Evolutionary conservation across 2,329 filamentous ascomycete species (phyloP), one percentile per base, ranked within the genome.

Genomic region (Tolypocladium cylindrosporum): DNA sequence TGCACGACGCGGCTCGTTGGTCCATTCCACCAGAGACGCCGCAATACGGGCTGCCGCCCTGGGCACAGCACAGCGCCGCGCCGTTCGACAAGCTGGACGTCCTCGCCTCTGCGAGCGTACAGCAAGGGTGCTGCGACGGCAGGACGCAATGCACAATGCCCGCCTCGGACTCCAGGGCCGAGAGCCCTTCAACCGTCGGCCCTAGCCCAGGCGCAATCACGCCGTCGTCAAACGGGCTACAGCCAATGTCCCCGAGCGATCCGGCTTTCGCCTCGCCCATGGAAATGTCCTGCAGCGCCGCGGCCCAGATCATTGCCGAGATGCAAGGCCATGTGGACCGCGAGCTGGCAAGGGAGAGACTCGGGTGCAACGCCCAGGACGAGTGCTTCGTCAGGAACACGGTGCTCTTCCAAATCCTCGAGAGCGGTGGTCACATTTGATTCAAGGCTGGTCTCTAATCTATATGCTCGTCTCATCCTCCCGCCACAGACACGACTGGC

Each of bases 301-400:
- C 71, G 0, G 71, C 71, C 1, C 65, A 68, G 8, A 72, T 76
- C 39, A 73, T 76, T 19, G 72, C 74, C 21, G 71, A 73, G 31
- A 73, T 75, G 61, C 70, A 75, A 24, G 72, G 72, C 0, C 66
- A 69, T 14, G 59, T 63, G 11, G 66, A 73, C 54, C 55, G 67
- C 9, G 61, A 61, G 2, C 51, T 61, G 6, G 67, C 69, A 13
- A 66, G 66, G 24, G 63, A 61, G 3, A 59, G 64, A 10, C 61
- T 75, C 3, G 73, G 71, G 0, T 73, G 70, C 41, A 55, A 63
- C 10, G 58, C 45, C 21, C 58, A 64, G 39, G 58, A 60, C 4
- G 63, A 70, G 1, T 74, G 72, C 40, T 58, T 72, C 42, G 67
- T 73, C 14, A 68, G 65, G 53, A 73, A 74, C 51, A 64, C 72